These are phyloP conservation scores for Penicillium italicum DNA, from an alignment of 2,329 filamentous ascomycete species.

Conservation along the genomic window DNA sequence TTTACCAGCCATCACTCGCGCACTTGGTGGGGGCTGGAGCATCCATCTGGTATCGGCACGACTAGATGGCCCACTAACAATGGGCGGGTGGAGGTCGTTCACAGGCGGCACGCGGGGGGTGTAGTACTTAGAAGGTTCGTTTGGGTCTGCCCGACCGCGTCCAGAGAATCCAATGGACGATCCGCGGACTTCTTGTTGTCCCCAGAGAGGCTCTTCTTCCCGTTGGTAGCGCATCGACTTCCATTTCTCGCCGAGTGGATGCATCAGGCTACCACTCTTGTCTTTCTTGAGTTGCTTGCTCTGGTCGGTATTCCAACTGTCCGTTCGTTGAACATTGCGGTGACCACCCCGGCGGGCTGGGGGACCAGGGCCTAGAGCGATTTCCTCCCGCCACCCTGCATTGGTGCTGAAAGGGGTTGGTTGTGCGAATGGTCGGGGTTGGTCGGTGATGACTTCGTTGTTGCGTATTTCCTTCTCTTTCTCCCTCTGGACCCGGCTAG, in stretches of 20 bases:
- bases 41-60: conserved; percentile 79
- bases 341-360: conserved; percentile 56
- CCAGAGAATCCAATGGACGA: conserved; percentile 53
- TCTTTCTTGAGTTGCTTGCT: conserved; percentile 42
- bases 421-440: conserved; percentile 72
- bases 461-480: conserved; percentile 63
- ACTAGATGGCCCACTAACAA: conserved; percentile 69
- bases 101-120: conserved; percentile 65
- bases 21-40: conserved; percentile 85
- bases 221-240: conserved; percentile 77
- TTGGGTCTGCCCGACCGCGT: conserved; percentile 36
- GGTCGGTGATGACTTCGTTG: conserved; percentile 53
- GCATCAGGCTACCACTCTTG: conserved; percentile 41
- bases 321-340: conserved; percentile 54
- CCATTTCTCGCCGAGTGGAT: conserved; percentile 58
- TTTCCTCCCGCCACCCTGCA: conserved; percentile 83
- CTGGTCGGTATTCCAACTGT: conserved; percentile 52
- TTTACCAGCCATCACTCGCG: conserved; percentile 87
- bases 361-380: conserved; percentile 71
- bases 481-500: conserved; percentile 63
- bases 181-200: conserved; percentile 58
- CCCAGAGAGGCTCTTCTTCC: conserved; percentile 86
- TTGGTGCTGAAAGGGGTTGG: conserved; percentile 79
- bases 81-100: conserved; percentile 81
- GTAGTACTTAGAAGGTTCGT: conserved; percentile 55